These are phyloP conservation scores for Sclerotinia borealis DNA, from an alignment of 2,329 filamentous ascomycete species.

Conservation along the genomic window DNA sequence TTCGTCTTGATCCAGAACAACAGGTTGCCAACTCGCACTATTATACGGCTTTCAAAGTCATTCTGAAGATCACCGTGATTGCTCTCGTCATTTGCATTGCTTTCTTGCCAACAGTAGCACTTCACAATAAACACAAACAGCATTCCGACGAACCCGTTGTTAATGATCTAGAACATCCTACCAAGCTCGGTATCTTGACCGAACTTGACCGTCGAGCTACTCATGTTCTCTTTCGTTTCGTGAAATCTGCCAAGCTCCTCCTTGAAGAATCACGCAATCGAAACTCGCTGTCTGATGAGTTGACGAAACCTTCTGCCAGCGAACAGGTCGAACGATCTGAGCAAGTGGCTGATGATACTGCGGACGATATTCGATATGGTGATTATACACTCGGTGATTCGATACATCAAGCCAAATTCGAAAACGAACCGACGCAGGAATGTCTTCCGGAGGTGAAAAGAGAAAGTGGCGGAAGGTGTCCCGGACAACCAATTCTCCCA, in stretches of 20 bases:
- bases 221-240: not conserved
- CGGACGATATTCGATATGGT: not conserved
- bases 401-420: not conserved
- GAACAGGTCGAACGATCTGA: not conserved
- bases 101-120: not conserved
- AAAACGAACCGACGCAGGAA: not conserved
- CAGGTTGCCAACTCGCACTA: not conserved
- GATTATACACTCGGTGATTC: not conserved
- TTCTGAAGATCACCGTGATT: slow-evolving; percentile 1
- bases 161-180: not conserved
- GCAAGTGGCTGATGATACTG: not conserved
- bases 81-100: slow-evolving; percentile 7
- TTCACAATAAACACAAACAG: not conserved
- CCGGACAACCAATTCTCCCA: not conserved
- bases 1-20: not conserved
- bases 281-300: not conserved
- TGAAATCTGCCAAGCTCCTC: not conserved
- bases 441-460: not conserved
- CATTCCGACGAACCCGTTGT: not conserved
- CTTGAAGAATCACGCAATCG: not conserved
- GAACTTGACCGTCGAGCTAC: not conserved
- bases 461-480: not conserved
- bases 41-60: slow-evolving; percentile 1
- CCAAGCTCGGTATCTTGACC: not conserved
- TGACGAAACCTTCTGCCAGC: not conserved